Evolutionary conservation across 2,329 filamentous ascomycete species (phyloP), one percentile per base, ranked within the genome.

Genomic region (Penicillium sp.): DNA sequence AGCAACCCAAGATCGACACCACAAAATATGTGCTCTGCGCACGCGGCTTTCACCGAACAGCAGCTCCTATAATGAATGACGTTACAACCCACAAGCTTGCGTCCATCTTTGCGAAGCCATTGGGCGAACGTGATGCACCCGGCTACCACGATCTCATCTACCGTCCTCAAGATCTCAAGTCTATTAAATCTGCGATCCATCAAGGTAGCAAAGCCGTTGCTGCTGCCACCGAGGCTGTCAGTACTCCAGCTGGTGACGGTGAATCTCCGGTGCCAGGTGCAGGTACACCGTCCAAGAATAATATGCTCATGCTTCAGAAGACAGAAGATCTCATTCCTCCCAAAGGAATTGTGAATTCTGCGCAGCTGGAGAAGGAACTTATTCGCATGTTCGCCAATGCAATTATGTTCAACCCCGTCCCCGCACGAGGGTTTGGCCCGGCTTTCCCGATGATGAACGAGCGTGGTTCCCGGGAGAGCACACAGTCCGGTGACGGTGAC

Each of bases 381-480:
- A 92, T 96, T 69, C 91, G 96, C 70, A 97, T 98, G 91, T 97
- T 98, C 75, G 92, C 93, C 67, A 98, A 98, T 71, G 94, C 95
- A 19, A 90, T 97, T 77, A 98, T 99, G 95, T 99, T 97, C 81
- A 98, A 98, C 70, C 88, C 91, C 0, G 92, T 96, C 64, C 88
- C 89, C 0, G 83, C 90, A 66, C 85, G 89, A 28, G 89, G 90
- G 0, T 87, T 89, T 10, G 89, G 89, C 0, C 81, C 83, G 1
- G 80, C 83, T 0, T 90, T 93, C 65, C 76, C 68, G 53, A 77
- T 74, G 82, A 81, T 62, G 75, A 82, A 66, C 72, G 83, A 67
- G 74, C 70, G 67, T 58, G 75, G 69, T 30, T 74, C 71, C 25
- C 68, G 68, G 33, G 72, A 71, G 61, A 74, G 72, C 58, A 73